Conservation (phyloP, 176 grass and related monocot species). For the Poa pratensis region DNA sequence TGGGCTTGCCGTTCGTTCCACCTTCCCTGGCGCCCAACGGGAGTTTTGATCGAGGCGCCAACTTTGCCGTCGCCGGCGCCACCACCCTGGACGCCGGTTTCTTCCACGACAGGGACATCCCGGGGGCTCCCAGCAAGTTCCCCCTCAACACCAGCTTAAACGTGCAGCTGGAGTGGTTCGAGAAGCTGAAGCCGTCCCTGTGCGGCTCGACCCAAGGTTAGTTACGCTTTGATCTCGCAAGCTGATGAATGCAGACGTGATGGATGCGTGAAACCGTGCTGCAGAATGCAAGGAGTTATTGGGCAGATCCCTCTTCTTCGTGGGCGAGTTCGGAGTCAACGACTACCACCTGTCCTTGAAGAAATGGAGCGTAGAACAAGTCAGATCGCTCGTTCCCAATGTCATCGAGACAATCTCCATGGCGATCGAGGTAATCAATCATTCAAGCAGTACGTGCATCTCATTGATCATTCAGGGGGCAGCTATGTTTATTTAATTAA, state of each 20-base stretch:
- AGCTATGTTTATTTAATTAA: too few relatives aligned
- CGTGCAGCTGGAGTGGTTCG: slow-evolving; percentile 55
- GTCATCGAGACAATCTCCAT: background rate
- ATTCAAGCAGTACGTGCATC: too few relatives aligned
- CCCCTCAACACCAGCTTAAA: slow-evolving; percentile 36
- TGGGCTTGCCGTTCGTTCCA: slow-evolving; percentile 23
- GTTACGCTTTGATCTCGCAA: too few relatives aligned
- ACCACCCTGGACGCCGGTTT: slow-evolving; percentile 36
- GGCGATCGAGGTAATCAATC: background rate
- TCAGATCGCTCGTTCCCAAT: background rate
- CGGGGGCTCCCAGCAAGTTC: slow-evolving; percentile 12
- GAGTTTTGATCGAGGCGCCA: slow-evolving; percentile 27
- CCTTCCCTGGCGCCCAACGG: slow-evolving; percentile 33
- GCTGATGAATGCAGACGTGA: background rate
- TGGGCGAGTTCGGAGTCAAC: slow-evolving; percentile 42
- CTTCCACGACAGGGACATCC: slow-evolving; percentile 9
- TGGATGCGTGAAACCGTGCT: background rate
- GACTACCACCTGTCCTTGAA: slow-evolving; percentile 32
- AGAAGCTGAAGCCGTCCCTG: slow-evolving; percentile 20
- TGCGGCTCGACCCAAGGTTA: slow-evolving; percentile 40
- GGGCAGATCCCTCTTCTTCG: slow-evolving; percentile 39
- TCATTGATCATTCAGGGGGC: too few relatives aligned
- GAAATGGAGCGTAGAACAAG: background rate
- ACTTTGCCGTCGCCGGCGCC: slow-evolving; percentile 45
- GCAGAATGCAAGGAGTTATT: slow-evolving; percentile 36